phyloP scores from a whole-genome alignment of 805 yeast species.

The Lachancea sp. region DNA sequence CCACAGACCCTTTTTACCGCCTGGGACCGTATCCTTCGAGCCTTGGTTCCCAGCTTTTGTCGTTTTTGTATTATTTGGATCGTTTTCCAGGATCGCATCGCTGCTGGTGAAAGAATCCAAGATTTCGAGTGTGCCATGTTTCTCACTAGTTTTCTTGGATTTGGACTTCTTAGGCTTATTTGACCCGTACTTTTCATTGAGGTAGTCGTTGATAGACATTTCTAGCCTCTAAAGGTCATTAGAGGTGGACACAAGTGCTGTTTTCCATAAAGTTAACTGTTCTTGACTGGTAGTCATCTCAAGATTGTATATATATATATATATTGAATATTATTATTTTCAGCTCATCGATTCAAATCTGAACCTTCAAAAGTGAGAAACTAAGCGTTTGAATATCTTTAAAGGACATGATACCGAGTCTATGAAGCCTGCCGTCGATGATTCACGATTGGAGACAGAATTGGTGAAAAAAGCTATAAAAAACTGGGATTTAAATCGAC shows the following conservation, averaged over 20 bases:
- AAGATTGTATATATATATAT: too few relatives aligned
- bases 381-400: too few relatives aligned
- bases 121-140: constrained; percentile 3
- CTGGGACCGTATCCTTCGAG: not conserved
- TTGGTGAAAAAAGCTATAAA: constrained; percentile 10
- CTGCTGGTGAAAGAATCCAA: not conserved
- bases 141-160: constrained; percentile 22
- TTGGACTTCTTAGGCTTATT: constrained; percentile 25
- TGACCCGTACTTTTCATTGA: constrained; percentile 39
- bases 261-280: not conserved
- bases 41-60: not conserved
- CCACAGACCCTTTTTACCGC: constrained; percentile 16
- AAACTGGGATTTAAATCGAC: constrained; percentile 15
- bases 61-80: not conserved
- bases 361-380: too few relatives aligned
- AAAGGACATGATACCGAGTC: constrained; percentile 1
- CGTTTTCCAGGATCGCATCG: not conserved
- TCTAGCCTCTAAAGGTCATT: not conserved
- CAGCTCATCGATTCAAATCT: too few relatives aligned
- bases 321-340: too few relatives aligned
- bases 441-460: constrained; percentile 3
- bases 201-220: constrained; percentile 44
- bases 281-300: not conserved
- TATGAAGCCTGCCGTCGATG: not conserved
- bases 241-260: too few relatives aligned